Base-by-base conservation (phyloP, 805 yeast genomes). In the Yarrowia hollandica region DNA sequence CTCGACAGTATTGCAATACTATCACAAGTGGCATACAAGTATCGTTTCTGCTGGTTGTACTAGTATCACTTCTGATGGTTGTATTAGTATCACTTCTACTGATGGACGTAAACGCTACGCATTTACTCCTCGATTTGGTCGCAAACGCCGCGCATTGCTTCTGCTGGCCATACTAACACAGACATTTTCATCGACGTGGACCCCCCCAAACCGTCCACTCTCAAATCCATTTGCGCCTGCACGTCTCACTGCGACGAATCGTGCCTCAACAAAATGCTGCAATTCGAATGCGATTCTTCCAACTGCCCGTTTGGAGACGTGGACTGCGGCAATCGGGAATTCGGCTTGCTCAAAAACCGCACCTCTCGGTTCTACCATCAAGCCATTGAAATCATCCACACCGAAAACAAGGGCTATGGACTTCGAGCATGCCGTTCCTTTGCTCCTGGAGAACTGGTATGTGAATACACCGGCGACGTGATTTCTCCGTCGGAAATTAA, bases 381-480 rank as follows among this genome's bases (percentile, higher is more conserved):
- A 16, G 35, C 33, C 44, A 58, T 26, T 34, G 70, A 72, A 56
- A 72, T 75, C n/a, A 63, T 73, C 4, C 61, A 65, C 48, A 74
- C 79, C 0, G 72, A 72, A 15, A 64, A 65, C 25, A 76, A 75
- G 61, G 82, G 82, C 3, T 69, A 67, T 57, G 82, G 82, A 0
- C 66, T 79, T 12, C 62, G 75, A 15, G 74, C 82, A 2, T 65
- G 69, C 3, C 65, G 77, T 26, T 62, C 65, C 0, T 77, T 74
- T 44, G 62, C 67, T 4, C 72, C 77, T 14, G 74, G 72, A 5
- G 72, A 71, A 39, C 67, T 79, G n/a, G 72, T 79, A 25, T 66
- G 76, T 25, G 82, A 79, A 63, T 79, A 78, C 62, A 73, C 79
- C 1, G 83, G 83, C 11, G 82, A 79, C 58, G 76, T 79, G 14